Base-by-base conservation (phyloP, 306 rosid species). In the Rosa chinensis region DNA sequence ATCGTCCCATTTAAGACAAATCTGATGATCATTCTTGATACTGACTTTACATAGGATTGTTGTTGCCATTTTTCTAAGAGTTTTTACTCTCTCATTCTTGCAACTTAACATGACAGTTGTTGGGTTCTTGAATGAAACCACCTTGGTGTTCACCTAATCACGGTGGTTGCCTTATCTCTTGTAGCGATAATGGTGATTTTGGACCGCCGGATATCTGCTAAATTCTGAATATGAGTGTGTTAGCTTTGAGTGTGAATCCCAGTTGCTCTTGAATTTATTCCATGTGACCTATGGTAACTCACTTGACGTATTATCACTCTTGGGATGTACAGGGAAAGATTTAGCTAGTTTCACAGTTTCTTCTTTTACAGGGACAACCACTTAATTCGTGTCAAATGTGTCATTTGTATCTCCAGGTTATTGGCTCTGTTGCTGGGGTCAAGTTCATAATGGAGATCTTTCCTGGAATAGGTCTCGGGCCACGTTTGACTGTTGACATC, bases 391-490 rank as follows among this genome's bases (percentile, higher is more conserved):
- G 56, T 63, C 42, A 58, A 5, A 28, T 63, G n/a, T 76, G 47
- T 37, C 59, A 67, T 81, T 70, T 5, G 2, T 67, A 77, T 70
- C 82, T 82, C 45, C 91, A 91, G 99, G 97, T 91, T 53, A 0
- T 92, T 75, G 99, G 99, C 78, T 89, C 97, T 55, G 86, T 91
- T 73, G 79, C 73, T 79, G 99, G 92, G 50, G 99, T 92, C 39
- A 87, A 74, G 83, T 67, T 86, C 79, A 74, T 94, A 42, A 83
- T 89, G 79, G 83, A 83, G 25, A 79, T 85, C 23, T 74, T 95
- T 79, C 97, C 98, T 7, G 92, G 89, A 85, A 85, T 88, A 37
- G 96, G 94, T 80, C 81, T 47, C 0, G 99, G 97, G 68, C 97
- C 99, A 2, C 88, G 85, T 23, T 79, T 95, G 87, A 89, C 85